Percentiles rank a stretch among this genome's conserved stretches.
phyloP scores from a whole-genome alignment of 2,329 filamentous ascomycete genomes.

The Cytospora piceicola region DNA sequence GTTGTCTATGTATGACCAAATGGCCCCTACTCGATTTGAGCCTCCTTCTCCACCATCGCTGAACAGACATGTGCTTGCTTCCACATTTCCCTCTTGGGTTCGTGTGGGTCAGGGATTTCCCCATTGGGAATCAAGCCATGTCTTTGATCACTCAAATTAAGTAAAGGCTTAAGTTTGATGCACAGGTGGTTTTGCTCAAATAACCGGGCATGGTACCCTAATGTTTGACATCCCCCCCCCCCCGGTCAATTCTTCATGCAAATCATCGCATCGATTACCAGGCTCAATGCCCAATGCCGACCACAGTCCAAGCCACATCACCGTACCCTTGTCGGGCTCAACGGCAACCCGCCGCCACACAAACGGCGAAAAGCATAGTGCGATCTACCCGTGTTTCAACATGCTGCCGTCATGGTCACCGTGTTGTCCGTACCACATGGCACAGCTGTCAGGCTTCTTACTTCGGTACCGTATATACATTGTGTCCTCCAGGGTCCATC shows the following conservation, averaged over 20 bases:
- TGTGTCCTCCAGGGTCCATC: background rate
- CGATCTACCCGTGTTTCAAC: slow-evolving; percentile 18
- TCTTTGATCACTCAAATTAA: background rate
- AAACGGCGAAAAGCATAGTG: slow-evolving; percentile 12
- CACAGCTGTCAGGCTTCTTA: slow-evolving; percentile 14
- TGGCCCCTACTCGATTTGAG: slow-evolving; percentile 32
- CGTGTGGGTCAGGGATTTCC: slow-evolving; percentile 11
- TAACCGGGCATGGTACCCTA: slow-evolving; percentile 10
- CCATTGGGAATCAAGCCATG: background rate
- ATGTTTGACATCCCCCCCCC: slow-evolving; percentile 2
- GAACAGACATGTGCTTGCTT: background rate
- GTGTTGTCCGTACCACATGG: slow-evolving; percentile 19
- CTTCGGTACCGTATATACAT: background rate
- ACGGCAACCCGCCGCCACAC: slow-evolving; percentile 28
- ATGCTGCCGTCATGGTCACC: slow-evolving; percentile 18
- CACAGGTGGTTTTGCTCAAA: background rate
- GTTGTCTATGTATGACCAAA: slow-evolving; percentile 40
- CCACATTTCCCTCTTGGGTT: slow-evolving; percentile 7
- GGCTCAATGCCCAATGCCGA: background rate
- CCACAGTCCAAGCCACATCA: slow-evolving; percentile 7
- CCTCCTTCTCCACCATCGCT: slow-evolving; percentile 25
- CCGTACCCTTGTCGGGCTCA: slow-evolving; percentile 12
- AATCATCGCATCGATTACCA: slow-evolving; percentile 18
- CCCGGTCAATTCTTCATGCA: slow-evolving; percentile 19
- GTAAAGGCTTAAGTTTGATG: background rate